Evolutionary conservation across 495 filamentous ascomycete species (phyloP).

Genomic region (Podospora pseudocomata): DNA sequence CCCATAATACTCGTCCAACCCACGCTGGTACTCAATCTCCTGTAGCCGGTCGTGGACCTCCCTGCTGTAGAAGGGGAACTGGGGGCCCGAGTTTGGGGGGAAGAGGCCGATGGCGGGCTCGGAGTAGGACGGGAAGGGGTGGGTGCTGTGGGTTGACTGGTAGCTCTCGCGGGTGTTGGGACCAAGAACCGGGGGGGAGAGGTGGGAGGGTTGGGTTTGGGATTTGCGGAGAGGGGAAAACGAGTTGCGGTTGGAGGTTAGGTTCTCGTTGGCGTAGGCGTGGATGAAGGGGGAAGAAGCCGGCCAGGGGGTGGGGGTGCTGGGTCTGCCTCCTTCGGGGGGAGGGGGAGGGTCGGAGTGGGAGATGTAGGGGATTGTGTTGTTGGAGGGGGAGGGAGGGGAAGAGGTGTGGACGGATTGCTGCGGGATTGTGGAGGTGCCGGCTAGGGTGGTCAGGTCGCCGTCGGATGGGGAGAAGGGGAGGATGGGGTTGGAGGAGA

Average conservation of each 20-base stretch:
- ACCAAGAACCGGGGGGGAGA: neutral
- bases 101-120: neutral
- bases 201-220: neutral
- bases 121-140: neutral
- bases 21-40: neutral
- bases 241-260: neutral
- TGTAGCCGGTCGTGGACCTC: neutral
- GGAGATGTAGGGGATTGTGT: neutral
- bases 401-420: neutral
- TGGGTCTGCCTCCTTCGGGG: neutral
- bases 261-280: neutral
- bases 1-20: neutral
- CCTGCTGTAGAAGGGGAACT: neutral
- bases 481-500: neutral
- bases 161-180: neutral
- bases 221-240: neutral
- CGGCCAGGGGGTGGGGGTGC: neutral
- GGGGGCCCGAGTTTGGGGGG: neutral
- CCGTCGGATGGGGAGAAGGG: neutral
- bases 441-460: neutral
- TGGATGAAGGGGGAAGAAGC: neutral
- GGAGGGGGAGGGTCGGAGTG: neutral
- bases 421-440: neutral
- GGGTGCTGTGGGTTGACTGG: neutral
- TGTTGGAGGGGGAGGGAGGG: neutral